These are phyloP conservation scores for Rhododendron molle DNA, from an alignment of 148 eudicot species.

Conservation along the genomic window DNA sequence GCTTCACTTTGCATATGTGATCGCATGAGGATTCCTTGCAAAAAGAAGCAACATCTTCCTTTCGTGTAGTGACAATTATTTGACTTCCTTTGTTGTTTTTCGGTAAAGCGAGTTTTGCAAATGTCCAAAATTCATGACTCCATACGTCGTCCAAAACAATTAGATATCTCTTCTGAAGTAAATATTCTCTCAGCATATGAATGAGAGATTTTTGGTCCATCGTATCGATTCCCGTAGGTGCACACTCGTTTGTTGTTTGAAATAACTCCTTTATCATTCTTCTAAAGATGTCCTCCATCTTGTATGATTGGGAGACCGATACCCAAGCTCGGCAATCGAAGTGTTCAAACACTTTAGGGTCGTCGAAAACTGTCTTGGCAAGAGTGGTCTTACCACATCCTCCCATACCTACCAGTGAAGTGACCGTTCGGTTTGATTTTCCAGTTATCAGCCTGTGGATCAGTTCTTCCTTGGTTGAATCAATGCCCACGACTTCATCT, in stretches of 20 bases:
- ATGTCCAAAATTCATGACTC: not conserved
- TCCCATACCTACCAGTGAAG: not conserved
- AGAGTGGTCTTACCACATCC: conserved; percentile 14
- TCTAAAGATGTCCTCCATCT: not conserved
- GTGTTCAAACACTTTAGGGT: not conserved
- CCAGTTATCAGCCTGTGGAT: not conserved
- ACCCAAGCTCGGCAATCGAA: not conserved
- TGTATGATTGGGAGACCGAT: not conserved
- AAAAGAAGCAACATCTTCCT: not conserved
- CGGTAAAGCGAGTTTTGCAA: not conserved
- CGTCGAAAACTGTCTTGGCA: not conserved
- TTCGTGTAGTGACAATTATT: not conserved
- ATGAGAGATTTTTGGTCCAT: not conserved
- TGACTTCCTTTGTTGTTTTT: not conserved
- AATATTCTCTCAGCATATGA: not conserved
- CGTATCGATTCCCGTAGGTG: not conserved
- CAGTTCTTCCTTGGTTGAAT: not conserved
- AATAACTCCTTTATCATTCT: not conserved
- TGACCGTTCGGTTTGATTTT: not conserved
- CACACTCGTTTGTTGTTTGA: not conserved
- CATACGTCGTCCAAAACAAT: not conserved
- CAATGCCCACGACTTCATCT: conserved; percentile 1
- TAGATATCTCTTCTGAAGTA: not conserved
- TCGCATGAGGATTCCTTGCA: not conserved
- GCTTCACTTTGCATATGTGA: not conserved